Percentiles rank a stretch among this genome's conserved stretches.
These are phyloP conservation scores for Limonium bicolor DNA, from an alignment of 148 eudicot genomes.

Conservation along the genomic window DNA sequence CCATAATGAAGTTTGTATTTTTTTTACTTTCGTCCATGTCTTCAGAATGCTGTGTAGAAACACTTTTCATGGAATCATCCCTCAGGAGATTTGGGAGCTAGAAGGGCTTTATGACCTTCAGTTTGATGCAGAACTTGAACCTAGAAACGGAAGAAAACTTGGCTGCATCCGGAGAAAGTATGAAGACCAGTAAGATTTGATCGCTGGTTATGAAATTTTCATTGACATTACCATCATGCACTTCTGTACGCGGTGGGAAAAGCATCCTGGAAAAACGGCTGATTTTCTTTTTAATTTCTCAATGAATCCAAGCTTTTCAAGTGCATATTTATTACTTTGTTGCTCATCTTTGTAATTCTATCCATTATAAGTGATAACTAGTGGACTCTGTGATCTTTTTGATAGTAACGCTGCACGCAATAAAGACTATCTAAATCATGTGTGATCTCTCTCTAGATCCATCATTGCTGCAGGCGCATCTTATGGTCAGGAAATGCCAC, in stretches of 20 bases:
- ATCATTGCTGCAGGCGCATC: conserved; percentile 13
- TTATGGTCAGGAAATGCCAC: neutral
- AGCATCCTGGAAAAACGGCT: too few species aligned
- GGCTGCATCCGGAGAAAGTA: conserved; percentile 40
- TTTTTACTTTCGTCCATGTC: too few species aligned
- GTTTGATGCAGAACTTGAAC: conserved; percentile 38
- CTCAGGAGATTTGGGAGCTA: conserved; percentile 46
- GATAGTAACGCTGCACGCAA: neutral
- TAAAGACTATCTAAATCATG: neutral
- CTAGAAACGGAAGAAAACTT: conserved; percentile 18
- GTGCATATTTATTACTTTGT: too few species aligned
- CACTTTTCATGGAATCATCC: conserved; percentile 46
- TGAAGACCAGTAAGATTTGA: conserved; percentile 33
- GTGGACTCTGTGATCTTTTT: neutral
- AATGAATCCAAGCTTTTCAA: too few species aligned
- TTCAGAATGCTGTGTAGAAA: conserved; percentile 67
- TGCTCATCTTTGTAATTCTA: too few species aligned
- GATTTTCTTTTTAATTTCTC: too few species aligned
- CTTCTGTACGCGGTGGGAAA: too few species aligned
- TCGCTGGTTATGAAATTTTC: neutral
- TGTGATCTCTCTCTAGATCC: conserved; percentile 30
- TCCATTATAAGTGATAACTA: neutral
- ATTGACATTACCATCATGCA: too few species aligned
- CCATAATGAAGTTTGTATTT: neutral
- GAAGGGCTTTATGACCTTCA: conserved; percentile 39